phyloP scores from a whole-genome alignment of 202 grass and related monocot species.

The Zizania palustris region DNA sequence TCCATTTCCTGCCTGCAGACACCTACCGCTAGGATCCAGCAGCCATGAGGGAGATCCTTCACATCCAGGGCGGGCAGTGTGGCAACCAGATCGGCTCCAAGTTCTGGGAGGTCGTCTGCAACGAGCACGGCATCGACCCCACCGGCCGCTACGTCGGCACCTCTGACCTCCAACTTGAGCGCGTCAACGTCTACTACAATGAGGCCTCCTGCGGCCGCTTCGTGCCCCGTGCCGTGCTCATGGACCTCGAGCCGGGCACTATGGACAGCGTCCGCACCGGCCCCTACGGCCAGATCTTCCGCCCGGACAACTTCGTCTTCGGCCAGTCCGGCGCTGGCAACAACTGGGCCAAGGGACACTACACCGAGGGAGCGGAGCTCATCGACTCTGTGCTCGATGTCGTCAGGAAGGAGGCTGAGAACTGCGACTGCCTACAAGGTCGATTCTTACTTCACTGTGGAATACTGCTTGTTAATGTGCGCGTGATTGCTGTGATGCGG shows the following conservation, averaged over 20 bases:
- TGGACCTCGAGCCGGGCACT: constrained; percentile 51
- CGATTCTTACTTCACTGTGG: too few species aligned
- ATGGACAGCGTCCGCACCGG: constrained; percentile 24
- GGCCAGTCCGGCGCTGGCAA: constrained; percentile 50
- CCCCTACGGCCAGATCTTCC: too few species aligned
- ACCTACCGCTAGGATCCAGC: too few species aligned
- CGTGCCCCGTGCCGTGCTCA: constrained; percentile 16
- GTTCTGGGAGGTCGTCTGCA: constrained; percentile 5
- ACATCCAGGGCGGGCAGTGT: constrained; percentile 49
- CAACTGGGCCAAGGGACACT: constrained; percentile 65
- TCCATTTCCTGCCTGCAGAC: too few species aligned
- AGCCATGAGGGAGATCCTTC: constrained; percentile 46
- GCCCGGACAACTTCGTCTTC: constrained; percentile 34
- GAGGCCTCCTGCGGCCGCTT: constrained; percentile 40
- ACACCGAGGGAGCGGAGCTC: constrained; percentile 55
- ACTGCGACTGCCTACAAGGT: constrained; percentile 62
- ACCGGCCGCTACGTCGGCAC: constrained; percentile 39
- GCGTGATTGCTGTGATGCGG: too few species aligned
- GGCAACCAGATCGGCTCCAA: constrained; percentile 50
- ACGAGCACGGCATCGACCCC: constrained; percentile 51
- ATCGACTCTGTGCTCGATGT: constrained; percentile 50
- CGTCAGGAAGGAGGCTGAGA: constrained; percentile 60
- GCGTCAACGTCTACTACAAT: constrained; percentile 58
- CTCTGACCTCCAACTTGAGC: constrained; percentile 44
- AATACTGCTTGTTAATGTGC: too few species aligned